A percentile compares a stretch with the other conserved stretches of the same genome.
phyloP scores from a whole-genome alignment of 768 basidiomycete species.

The Phaeotremella fagi region DNA sequence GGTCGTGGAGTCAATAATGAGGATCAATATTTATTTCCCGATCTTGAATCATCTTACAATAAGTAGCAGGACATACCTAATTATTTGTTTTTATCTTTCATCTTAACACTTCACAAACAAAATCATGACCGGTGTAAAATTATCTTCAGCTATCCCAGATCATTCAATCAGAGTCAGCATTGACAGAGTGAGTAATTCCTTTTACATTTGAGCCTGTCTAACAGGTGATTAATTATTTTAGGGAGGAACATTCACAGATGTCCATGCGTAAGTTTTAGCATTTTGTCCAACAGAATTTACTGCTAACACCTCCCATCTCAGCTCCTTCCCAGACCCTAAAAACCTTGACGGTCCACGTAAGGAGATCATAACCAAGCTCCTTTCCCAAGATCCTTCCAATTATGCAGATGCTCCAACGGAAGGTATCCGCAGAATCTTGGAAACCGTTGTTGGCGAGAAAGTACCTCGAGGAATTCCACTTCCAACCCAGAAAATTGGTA shows the following conservation, averaged over 20 bases:
- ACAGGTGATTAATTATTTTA: background rate
- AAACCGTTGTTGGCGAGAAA: constrained; percentile 63
- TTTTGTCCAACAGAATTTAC: constrained; percentile 64
- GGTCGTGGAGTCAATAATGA: too few species aligned
- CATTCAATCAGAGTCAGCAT: constrained; percentile 35
- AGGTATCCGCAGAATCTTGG: constrained; percentile 80
- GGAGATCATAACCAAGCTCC: constrained; percentile 75
- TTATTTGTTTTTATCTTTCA: background rate
- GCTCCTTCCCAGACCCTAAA: constrained; percentile 51
- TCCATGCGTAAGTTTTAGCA: constrained; percentile 13
- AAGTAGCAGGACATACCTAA: background rate
- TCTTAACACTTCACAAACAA: background rate
- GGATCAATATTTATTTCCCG: too few species aligned
- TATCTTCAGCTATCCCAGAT: constrained; percentile 14
- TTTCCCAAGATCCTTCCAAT: constrained; percentile 73
- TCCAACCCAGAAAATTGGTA: constrained; percentile 48
- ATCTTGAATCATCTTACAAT: too few species aligned
- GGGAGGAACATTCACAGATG: constrained; percentile 47
- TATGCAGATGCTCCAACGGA: constrained; percentile 92
- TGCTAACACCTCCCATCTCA: constrained; percentile 48
- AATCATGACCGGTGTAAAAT: background rate
- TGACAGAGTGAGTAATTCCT: constrained; percentile 20
- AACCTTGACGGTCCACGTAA: constrained; percentile 4
- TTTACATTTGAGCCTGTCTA: background rate
- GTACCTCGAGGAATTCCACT: constrained; percentile 66